Evolutionary conservation across 495 filamentous ascomycete genomes (phyloP).

Genomic region (Penicillium lividum): DNA sequence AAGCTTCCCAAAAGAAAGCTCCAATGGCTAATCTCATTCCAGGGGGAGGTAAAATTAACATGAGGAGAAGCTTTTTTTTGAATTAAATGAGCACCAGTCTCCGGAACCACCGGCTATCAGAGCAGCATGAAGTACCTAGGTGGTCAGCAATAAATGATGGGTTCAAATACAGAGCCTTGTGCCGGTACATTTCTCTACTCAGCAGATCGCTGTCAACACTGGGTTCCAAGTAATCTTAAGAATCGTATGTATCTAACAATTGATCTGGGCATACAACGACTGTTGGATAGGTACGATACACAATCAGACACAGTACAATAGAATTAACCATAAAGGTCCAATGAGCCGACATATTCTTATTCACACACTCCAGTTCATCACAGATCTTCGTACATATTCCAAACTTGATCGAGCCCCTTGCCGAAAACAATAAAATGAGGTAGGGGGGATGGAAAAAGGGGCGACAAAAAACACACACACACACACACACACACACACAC

Average conservation of each 20-base stretch:
- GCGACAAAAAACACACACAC: neutral
- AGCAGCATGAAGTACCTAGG: too few species aligned
- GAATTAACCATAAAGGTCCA: neutral
- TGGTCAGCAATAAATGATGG: too few species aligned
- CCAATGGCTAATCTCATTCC: neutral
- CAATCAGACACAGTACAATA: neutral
- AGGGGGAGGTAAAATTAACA: neutral
- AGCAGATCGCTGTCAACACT: too few species aligned
- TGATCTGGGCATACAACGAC: neutral
- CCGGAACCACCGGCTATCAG: neutral
- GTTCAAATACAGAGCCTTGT: too few species aligned
- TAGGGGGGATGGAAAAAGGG: neutral
- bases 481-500: slow-evolving; percentile 2
- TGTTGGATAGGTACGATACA: neutral
- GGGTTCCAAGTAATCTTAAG: too few species aligned
- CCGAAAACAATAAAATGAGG: slow-evolving; percentile 11
- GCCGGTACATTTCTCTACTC: too few species aligned
- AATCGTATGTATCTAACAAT: too few species aligned
- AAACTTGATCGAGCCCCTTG: slow-evolving; percentile 11
- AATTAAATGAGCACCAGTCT: too few species aligned
- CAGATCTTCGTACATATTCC: slow-evolving; percentile 12
- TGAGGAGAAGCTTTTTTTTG: too few species aligned
- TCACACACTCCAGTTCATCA: neutral
- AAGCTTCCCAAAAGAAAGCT: neutral
- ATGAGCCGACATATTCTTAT: slow-evolving; percentile 4